Evolutionary conservation across 306 rosid genomes (phyloP).

Genomic region (Ormosia semicastrata): DNA sequence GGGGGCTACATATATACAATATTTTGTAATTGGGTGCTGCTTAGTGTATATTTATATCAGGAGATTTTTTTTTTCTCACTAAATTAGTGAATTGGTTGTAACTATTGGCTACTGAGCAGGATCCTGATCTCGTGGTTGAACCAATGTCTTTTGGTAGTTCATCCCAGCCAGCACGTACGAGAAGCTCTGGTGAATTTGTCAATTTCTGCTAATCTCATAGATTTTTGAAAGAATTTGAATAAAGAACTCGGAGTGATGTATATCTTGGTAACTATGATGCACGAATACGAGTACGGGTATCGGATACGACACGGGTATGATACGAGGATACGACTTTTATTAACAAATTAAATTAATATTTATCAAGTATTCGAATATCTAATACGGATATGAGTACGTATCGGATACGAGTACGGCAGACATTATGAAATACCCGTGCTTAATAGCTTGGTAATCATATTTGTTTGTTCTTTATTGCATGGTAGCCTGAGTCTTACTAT

Average conservation of each 20-base stretch:
- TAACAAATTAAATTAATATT: too few relatives aligned
- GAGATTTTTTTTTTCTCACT: not conserved
- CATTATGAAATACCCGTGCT: too few relatives aligned
- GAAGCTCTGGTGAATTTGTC: constrained; percentile 51
- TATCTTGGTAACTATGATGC: not conserved
- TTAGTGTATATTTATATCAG: not conserved
- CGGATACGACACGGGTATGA: too few relatives aligned
- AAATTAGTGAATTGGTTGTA: not conserved
- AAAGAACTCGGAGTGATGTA: not conserved
- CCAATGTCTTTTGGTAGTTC: constrained; percentile 60
- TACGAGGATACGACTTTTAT: too few relatives aligned
- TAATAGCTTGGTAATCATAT: not conserved
- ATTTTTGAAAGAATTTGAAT: not conserved
- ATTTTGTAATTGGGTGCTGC: not conserved
- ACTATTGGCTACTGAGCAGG: constrained; percentile 50
- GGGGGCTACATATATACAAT: too few relatives aligned
- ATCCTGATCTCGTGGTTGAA: constrained; percentile 77
- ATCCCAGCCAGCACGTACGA: constrained; percentile 58
- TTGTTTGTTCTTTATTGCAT: not conserved
- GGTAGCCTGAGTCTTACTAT: not conserved
- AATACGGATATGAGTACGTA: too few relatives aligned
- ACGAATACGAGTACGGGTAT: too few relatives aligned
- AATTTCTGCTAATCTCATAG: constrained; percentile 1
- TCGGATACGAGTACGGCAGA: too few relatives aligned
- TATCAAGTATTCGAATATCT: too few relatives aligned